Evolutionary conservation across 352 stramenopile species (phyloP).

Genomic region (Phytophthora multivora): DNA sequence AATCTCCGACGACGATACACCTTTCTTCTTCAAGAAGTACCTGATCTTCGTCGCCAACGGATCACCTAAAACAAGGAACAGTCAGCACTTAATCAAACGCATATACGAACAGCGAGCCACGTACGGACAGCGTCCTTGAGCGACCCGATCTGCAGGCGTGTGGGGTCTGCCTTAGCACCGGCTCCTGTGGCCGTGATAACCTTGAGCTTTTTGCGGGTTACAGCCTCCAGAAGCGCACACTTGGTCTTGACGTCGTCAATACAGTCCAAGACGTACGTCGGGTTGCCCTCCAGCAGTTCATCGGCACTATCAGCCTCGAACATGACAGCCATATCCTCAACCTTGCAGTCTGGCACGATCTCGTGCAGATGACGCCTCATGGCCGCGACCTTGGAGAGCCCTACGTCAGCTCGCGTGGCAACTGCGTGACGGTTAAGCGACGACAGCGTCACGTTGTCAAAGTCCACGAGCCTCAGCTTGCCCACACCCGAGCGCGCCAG

Average conservation of each 20-base stretch:
- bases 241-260: slow-evolving; percentile 99
- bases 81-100: slow-evolving; percentile 4
- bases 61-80: slow-evolving; percentile 64
- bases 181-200: slow-evolving; percentile 92
- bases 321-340: slow-evolving; percentile 92
- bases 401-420: slow-evolving; percentile 96
- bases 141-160: slow-evolving; percentile 95
- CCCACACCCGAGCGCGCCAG: slow-evolving; percentile 95
- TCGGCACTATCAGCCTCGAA: slow-evolving; percentile 84
- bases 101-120: slow-evolving; percentile 22
- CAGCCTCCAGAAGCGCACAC: slow-evolving; percentile 92
- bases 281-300: slow-evolving; percentile 82
- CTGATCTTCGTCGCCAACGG: slow-evolving; percentile 96
- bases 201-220: slow-evolving; percentile 76
- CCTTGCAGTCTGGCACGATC: slow-evolving; percentile 78
- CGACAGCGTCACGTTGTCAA: slow-evolving; percentile 99
- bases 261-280: slow-evolving; percentile 97
- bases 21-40: slow-evolving; percentile 92
- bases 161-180: slow-evolving; percentile 97
- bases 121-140: slow-evolving; percentile 92
- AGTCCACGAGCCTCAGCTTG: slow-evolving; percentile 97
- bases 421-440: slow-evolving; percentile 99
- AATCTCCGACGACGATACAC: slow-evolving; percentile 68
- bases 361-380: slow-evolving; percentile 83
- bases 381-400: slow-evolving; percentile 92